phyloP scores from a whole-genome alignment of 129 eudicot species.

The Kitagawia praeruptora region DNA sequence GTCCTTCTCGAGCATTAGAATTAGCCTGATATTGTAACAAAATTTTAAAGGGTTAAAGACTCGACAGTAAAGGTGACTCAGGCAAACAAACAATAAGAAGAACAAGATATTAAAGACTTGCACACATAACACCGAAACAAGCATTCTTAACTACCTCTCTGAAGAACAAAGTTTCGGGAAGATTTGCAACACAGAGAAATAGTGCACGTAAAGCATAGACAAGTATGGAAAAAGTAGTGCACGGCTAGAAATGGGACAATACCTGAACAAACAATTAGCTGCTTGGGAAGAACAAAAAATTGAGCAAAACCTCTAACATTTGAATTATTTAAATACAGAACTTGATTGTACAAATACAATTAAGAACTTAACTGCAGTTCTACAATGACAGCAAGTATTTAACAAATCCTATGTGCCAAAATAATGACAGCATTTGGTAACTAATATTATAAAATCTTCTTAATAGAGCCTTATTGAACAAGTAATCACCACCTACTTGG shows the following conservation, averaged over 20 bases:
- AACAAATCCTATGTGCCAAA: background rate
- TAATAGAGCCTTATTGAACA: background rate
- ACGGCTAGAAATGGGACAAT: background rate
- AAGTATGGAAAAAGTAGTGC: background rate
- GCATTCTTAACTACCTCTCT: background rate
- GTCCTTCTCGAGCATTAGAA: conserved; percentile 97
- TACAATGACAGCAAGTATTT: background rate
- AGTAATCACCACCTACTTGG: conserved; percentile 48
- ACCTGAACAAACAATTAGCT: no score
- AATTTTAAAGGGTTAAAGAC: background rate
- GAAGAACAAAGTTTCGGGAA: background rate
- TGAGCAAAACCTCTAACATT: background rate
- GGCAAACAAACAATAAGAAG: background rate
- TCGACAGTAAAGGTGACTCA: background rate
- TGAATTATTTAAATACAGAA: background rate
- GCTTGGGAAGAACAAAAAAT: background rate
- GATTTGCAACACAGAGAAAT: background rate
- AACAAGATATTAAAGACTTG: background rate
- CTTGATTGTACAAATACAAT: background rate
- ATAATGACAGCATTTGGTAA: background rate
- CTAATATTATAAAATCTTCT: background rate
- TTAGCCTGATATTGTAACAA: conserved; percentile 50
- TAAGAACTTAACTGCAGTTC: background rate
- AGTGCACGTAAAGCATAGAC: background rate
- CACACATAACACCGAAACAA: background rate